A percentile compares a stretch with the other conserved stretches of the same genome.
phyloP scores from a whole-genome alignment of 139 green algal genomes.

The Chlorella sp. region DNA sequence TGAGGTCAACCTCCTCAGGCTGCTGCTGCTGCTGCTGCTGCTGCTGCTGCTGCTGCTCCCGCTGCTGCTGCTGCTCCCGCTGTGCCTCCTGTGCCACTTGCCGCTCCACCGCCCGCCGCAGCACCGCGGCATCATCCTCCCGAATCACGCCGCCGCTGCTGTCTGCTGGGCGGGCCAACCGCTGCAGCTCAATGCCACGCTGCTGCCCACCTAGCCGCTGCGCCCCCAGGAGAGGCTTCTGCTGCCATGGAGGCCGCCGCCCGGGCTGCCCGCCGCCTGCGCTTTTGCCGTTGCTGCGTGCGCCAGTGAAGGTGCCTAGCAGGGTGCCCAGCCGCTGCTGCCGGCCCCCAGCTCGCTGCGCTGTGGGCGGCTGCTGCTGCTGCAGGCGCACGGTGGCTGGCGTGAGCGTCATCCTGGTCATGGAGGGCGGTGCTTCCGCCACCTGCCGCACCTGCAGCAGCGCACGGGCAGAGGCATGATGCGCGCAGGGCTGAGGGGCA shows the following conservation, averaged over 20 bases:
- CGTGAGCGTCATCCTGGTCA: background rate
- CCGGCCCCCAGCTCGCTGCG: background rate
- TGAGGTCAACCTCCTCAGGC: constrained; percentile 21
- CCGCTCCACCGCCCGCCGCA: background rate
- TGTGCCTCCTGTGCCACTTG: background rate
- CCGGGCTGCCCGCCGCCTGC: background rate
- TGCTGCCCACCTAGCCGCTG: background rate
- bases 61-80: background rate
- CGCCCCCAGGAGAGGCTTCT: background rate
- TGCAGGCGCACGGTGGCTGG: background rate
- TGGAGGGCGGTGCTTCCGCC: background rate
- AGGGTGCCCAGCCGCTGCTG: background rate
- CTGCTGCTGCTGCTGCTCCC: background rate
- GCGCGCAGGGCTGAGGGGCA: too few species aligned
- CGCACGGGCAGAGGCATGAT: background rate
- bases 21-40: background rate
- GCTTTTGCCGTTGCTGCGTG: background rate
- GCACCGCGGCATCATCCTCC: constrained; percentile 1
- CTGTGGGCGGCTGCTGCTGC: background rate
- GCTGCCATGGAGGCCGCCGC: background rate
- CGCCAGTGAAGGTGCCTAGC: background rate
- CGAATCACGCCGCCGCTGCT: background rate
- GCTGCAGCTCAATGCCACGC: background rate
- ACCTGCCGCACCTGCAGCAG: constrained; percentile 6
- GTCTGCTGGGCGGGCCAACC: background rate